Evolutionary conservation across 164 flowering plant genomes (phyloP).

Genomic region (Houttuynia cordata): DNA sequence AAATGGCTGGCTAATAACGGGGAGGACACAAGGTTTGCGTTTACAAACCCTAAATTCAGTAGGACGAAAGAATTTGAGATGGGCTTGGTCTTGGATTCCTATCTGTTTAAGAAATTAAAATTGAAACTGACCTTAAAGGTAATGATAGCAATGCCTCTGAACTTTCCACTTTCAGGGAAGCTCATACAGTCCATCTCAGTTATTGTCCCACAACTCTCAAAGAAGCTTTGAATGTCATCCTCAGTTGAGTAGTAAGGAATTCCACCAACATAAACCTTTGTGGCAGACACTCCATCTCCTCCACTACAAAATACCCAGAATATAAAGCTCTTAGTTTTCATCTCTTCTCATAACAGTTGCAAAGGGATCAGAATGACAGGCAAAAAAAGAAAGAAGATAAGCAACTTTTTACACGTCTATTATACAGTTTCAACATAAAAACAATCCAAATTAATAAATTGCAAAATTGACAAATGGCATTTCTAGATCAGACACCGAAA

Average conservation of each 20-base stretch:
- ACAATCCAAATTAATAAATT: constrained; percentile 1
- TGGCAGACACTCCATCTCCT: constrained; percentile 20
- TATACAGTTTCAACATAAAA: background rate
- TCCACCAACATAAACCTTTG: constrained; percentile 87
- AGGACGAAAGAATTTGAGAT: too few relatives aligned
- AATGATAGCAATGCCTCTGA: constrained; percentile 83
- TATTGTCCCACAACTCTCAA: constrained; percentile 79
- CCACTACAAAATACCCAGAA: constrained; percentile 25
- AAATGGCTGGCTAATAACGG: too few relatives aligned
- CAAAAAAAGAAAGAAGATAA: too few relatives aligned
- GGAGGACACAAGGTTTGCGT: too few relatives aligned
- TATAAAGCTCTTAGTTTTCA: background rate
- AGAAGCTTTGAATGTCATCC: constrained; percentile 80
- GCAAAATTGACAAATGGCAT: background rate
- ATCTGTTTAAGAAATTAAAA: background rate
- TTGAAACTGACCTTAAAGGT: constrained; percentile 51
- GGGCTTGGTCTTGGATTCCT: background rate
- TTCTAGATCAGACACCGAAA: too few relatives aligned
- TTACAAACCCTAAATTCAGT: too few relatives aligned
- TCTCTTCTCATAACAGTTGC: too few relatives aligned
- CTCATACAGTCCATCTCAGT: constrained; percentile 70
- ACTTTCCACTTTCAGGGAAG: constrained; percentile 85
- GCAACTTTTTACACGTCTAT: background rate
- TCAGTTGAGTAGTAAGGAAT: constrained; percentile 85
- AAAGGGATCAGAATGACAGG: too few relatives aligned